These are phyloP conservation scores for Escovopsis sp. DNA, from an alignment of 2,329 filamentous ascomycete species.

Conservation along the genomic window DNA sequence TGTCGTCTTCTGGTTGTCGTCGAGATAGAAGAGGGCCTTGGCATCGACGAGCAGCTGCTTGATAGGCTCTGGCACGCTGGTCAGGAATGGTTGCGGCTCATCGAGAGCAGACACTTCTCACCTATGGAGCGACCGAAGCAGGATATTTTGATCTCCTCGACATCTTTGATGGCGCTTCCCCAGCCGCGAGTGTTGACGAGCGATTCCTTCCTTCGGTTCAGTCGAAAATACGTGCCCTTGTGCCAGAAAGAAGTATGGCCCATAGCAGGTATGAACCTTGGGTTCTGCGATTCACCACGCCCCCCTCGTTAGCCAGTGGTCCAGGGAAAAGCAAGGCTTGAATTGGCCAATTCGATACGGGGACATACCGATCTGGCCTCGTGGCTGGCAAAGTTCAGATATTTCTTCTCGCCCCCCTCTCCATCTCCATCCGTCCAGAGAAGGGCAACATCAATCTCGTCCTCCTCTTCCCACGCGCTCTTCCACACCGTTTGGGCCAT, in stretches of 20 bases:
- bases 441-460: slow-evolving; percentile 27
- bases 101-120: slow-evolving; percentile 6
- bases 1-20: slow-evolving; percentile 40
- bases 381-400: slow-evolving; percentile 46
- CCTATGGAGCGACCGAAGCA: slow-evolving; percentile 35
- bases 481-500: slow-evolving; percentile 40
- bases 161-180: slow-evolving; percentile 29
- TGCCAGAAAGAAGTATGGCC: slow-evolving; percentile 42
- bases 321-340: neutral
- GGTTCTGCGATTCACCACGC: slow-evolving; percentile 19
- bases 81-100: neutral
- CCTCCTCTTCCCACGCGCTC: slow-evolving; percentile 41
- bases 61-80: slow-evolving; percentile 28
- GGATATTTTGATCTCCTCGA: slow-evolving; percentile 37
- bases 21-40: slow-evolving; percentile 35
- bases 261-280: slow-evolving; percentile 38
- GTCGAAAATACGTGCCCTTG: slow-evolving; percentile 32
- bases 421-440: slow-evolving; percentile 25
- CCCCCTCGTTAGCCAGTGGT: neutral
- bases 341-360: too few relatives aligned
- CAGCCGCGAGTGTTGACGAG: slow-evolving; percentile 18
- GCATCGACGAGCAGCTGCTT: slow-evolving; percentile 39
- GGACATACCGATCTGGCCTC: slow-evolving; percentile 32
- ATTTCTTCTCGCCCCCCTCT: slow-evolving; percentile 20
- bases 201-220: slow-evolving; percentile 31